A percentile compares a stretch with the other conserved stretches of the same genome.
phyloP scores from a whole-genome alignment of 2,329 filamentous ascomycete species.

The Neurospora sp. region DNA sequence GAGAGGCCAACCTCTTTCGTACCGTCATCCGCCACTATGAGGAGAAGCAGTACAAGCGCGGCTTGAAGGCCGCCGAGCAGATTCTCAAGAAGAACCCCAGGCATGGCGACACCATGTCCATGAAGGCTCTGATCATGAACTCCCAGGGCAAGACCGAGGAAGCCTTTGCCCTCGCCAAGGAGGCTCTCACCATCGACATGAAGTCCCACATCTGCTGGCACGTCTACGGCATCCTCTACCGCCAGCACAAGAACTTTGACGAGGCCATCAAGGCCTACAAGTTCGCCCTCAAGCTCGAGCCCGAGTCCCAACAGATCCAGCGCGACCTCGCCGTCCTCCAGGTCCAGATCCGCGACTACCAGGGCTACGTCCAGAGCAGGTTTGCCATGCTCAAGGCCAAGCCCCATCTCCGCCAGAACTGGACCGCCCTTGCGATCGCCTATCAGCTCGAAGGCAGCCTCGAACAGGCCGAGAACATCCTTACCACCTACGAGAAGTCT shows the following conservation, averaged over 20 bases:
- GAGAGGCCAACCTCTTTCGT: conserved; percentile 89
- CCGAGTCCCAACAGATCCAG: conserved; percentile 90
- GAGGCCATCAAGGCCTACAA: conserved; percentile 99
- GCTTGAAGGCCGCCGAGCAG: conserved; percentile 90
- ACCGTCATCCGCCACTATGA: conserved; percentile 95
- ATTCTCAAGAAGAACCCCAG: conserved; percentile 91
- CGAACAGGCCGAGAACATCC: conserved; percentile 75
- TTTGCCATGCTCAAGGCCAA: conserved; percentile 78
- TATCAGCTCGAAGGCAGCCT: conserved; percentile 85
- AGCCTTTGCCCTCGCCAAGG: conserved; percentile 86
- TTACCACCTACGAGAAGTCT: conserved; percentile 89
- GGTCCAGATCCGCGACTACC: conserved; percentile 92
- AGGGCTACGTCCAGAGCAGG: conserved; percentile 85
- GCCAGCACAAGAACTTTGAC: conserved; percentile 93
- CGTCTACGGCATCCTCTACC: conserved; percentile 90
- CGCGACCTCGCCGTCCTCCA: conserved; percentile 88
- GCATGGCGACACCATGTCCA: conserved; percentile 96
- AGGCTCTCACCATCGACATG: conserved; percentile 91
- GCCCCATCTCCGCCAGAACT: conserved; percentile 77
- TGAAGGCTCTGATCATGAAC: conserved; percentile 97
- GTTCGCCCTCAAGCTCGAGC: conserved; percentile 84
- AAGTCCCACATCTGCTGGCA: conserved; percentile 99
- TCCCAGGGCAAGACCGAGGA: conserved; percentile 86
- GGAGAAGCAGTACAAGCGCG: conserved; percentile 93
- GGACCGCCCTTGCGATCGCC: conserved; percentile 93